These are phyloP conservation scores for Auricularia sp. DNA, from an alignment of 768 basidiomycete genomes.

Conservation along the genomic window DNA sequence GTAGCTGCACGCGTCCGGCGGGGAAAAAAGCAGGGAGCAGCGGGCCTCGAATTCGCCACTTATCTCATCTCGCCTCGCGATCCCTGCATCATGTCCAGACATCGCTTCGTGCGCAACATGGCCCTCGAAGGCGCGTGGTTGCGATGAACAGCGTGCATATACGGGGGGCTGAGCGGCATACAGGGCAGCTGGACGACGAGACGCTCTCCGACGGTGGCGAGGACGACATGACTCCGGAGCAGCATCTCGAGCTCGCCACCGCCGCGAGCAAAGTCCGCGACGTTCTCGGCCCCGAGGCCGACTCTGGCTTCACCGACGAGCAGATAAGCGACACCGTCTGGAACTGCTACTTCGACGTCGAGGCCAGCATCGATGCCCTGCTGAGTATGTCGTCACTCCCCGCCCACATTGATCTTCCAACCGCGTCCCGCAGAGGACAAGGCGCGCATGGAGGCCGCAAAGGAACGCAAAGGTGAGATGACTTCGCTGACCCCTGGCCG, in stretches of 20 bases:
- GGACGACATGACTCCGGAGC: conserved; percentile 70
- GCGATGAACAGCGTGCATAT: not conserved
- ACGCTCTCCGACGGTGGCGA: conserved; percentile 69
- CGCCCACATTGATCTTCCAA: not conserved
- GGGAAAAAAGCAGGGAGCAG: conserved; percentile 33
- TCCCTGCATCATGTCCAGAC: conserved; percentile 65
- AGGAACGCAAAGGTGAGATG: conserved; percentile 80
- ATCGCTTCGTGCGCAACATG: conserved; percentile 80
- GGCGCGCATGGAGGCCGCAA: conserved; percentile 48
- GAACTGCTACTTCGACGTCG: conserved; percentile 80
- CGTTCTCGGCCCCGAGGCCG: conserved; percentile 54
- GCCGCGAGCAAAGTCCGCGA: conserved; percentile 59
- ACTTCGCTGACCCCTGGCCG: conserved; percentile 14
- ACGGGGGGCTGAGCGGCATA: conserved; percentile 38
- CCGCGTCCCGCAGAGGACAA: conserved; percentile 49
- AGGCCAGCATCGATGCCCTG: conserved; percentile 65
- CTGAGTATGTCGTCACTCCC: conserved; percentile 41
- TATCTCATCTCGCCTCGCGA: conserved; percentile 3
- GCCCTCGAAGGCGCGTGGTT: conserved; percentile 53
- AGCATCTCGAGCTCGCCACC: conserved; percentile 60
- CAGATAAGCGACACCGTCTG: conserved; percentile 75
- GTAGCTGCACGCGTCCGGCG: not conserved
- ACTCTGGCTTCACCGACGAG: conserved; percentile 60
- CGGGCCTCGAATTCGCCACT: conserved; percentile 20
- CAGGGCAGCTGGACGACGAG: conserved; percentile 61